Percentiles rank a stretch among this genome's conserved stretches.
Conservation (phyloP, 2,329 filamentous ascomycete species). For the Diaporthe eres region DNA sequence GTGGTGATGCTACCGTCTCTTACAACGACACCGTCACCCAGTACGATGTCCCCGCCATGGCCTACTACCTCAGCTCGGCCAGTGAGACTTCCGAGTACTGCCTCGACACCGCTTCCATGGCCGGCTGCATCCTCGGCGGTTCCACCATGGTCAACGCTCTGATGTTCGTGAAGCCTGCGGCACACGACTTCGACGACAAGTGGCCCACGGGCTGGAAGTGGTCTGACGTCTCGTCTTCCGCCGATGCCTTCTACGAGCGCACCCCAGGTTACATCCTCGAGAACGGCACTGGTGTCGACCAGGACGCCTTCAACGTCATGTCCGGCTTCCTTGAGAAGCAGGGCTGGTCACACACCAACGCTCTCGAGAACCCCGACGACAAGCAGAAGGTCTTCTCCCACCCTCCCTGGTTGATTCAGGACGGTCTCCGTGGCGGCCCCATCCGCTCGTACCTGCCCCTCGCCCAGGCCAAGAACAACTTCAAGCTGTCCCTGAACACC, state of each 20-base stretch:
- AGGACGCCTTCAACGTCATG: constrained; percentile 42
- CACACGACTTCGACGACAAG: constrained; percentile 50
- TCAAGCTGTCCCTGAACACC: constrained; percentile 46
- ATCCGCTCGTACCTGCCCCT: constrained; percentile 46
- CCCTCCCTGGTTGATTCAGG: constrained; percentile 43
- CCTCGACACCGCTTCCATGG: constrained; percentile 52
- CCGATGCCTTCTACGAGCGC: constrained; percentile 48
- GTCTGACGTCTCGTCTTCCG: constrained; percentile 46
- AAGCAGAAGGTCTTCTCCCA: constrained; percentile 44
- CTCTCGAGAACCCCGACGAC: constrained; percentile 41
- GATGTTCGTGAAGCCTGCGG: constrained; percentile 52
- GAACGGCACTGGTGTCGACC: constrained; percentile 46
- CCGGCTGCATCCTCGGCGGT: constrained; percentile 55
- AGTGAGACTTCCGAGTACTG: constrained; percentile 49
- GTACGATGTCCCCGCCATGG: constrained; percentile 51
- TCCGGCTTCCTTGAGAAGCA: constrained; percentile 41
- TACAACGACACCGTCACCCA: constrained; percentile 53
- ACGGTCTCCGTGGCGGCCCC: constrained; percentile 45
- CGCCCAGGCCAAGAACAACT: constrained; percentile 45
- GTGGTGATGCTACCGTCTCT: constrained; percentile 48
- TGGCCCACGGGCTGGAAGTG: constrained; percentile 51
- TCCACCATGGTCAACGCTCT: constrained; percentile 53
- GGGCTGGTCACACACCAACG: constrained; percentile 43
- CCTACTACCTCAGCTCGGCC: constrained; percentile 45
- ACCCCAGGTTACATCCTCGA: constrained; percentile 46